These are phyloP conservation scores for Chaetomium sp. DNA, from an alignment of 2,329 filamentous ascomycete species.

Conservation along the genomic window DNA sequence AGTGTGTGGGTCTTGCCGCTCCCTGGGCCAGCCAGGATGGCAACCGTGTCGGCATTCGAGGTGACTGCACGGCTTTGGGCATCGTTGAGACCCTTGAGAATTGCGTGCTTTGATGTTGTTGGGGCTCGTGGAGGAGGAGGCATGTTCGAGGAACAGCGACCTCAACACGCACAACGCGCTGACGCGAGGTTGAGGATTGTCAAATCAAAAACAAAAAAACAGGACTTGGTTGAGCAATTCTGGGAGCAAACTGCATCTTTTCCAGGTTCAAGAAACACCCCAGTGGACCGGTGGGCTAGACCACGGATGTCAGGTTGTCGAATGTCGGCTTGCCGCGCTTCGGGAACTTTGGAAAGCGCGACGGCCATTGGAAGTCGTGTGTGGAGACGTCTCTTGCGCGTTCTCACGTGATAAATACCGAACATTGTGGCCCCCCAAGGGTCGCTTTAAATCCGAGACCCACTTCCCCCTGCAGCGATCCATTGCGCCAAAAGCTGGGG, in stretches of 20 bases:
- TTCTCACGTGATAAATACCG: not conserved
- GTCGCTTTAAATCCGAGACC: no score
- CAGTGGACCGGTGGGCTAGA: not conserved
- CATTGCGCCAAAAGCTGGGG: no score
- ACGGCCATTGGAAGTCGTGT: not conserved
- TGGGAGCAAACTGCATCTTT: no score
- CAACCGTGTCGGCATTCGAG: conserved; percentile 48
- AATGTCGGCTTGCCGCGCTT: not conserved
- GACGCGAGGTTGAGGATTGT: no score
- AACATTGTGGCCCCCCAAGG: no score
- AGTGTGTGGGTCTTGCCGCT: conserved; percentile 93
- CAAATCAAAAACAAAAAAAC: not conserved
- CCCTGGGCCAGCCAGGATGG: conserved; percentile 61
- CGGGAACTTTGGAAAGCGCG: not conserved
- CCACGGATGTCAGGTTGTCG: not conserved
- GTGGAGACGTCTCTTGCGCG: not conserved
- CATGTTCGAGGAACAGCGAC: no score
- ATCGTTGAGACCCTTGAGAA: conserved; percentile 46
- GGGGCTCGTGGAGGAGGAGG: no score
- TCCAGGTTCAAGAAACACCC: no score
- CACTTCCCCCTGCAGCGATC: no score
- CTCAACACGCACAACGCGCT: no score
- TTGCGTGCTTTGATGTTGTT: conserved; percentile 17
- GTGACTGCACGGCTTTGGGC: conserved; percentile 52
- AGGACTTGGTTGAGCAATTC: not conserved